Base-by-base conservation (phyloP, 352 stramenopile species). In the Pythium sp. region DNA sequence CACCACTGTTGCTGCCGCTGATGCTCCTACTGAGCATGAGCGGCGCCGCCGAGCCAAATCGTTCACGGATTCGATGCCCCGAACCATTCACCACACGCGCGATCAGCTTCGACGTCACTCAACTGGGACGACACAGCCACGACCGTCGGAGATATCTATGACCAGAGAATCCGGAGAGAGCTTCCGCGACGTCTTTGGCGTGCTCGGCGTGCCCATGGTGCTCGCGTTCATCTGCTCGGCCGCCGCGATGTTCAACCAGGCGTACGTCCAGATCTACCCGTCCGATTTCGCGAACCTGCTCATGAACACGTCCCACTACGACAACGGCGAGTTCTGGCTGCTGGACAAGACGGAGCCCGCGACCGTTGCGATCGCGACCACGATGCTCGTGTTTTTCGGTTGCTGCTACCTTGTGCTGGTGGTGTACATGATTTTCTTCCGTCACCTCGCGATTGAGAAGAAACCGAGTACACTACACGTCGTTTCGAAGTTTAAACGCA, bases 321-420 rank as follows among this genome's bases (percentile, higher is more conserved):
- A 72, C 53, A 54, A 72, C 5, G 67, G 67, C 11, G 60, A 72
- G 14, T 72, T 72, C 24, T 72, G 61, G 67, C 36, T 65, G 46
- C 28, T 72, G 34, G 18, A 63, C 3, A 34, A 68, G 46, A 57
- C 49, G 2, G n/a, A 26, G 1, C 9, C 9, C 2, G 28, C 28
- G 0, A 41, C 61, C 2, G 26, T 65, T 6, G 24, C 6, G 26
- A 43, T 61, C 26, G 60, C 67, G 34, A 64, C 61, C 0, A n/a
- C 11, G 34, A 36, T 72, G 22, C 67, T 72, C 38, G 30, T 64
- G 22, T 58, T 68, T 6, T 72, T 69, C 28, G 61, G 60, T 11
- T 58, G 22, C 24, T 41, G 36, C 5, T 72, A 69, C 55, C 22
- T 69, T 15, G 54, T 54, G 11, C 22, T 72, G 22, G 67, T 60